These are phyloP conservation scores for Aspergillus bombycis DNA, from an alignment of 2,329 filamentous ascomycete genomes.

Conservation along the genomic window DNA sequence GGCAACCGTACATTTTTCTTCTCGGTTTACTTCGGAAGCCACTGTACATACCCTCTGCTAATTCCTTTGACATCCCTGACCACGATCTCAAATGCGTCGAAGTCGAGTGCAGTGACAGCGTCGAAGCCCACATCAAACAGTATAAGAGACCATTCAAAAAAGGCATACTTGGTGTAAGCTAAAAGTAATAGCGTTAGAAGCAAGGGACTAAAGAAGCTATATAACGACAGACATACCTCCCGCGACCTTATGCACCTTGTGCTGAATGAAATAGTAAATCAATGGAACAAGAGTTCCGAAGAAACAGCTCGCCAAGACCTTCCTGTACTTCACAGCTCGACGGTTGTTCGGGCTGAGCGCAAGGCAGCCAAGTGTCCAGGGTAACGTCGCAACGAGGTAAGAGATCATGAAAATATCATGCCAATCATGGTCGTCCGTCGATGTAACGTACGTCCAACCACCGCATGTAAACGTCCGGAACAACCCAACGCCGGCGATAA, in stretches of 20 bases:
- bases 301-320: conserved; percentile 79
- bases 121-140: conserved; percentile 96
- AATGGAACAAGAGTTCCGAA: conserved; percentile 89
- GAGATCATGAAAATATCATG: conserved; percentile 99
- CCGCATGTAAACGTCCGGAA: conserved; percentile 92
- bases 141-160: conserved; percentile 96
- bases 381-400: conserved; percentile 89
- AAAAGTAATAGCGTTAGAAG: conserved; percentile 12
- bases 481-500: conserved; percentile 77
- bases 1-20: conserved; percentile 54
- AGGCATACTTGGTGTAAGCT: conserved; percentile 97
- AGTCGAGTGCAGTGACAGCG: conserved; percentile 90
- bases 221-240: conserved; percentile 68
- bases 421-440: conserved; percentile 97
- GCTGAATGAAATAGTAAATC: conserved; percentile 97
- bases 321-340: conserved; percentile 82
- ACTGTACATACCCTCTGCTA: conserved; percentile 97
- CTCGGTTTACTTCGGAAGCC: conserved; percentile 81
- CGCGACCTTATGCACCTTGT: conserved; percentile 92
- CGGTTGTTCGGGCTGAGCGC: conserved; percentile 83
- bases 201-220: background rate
- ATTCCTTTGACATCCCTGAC: conserved; percentile 86
- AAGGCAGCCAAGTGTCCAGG: conserved; percentile 92
- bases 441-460: conserved; percentile 98
- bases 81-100: conserved; percentile 82